Base-by-base conservation (phyloP, 2,329 filamentous ascomycete genomes). In the Raffaelea albimanens region DNA sequence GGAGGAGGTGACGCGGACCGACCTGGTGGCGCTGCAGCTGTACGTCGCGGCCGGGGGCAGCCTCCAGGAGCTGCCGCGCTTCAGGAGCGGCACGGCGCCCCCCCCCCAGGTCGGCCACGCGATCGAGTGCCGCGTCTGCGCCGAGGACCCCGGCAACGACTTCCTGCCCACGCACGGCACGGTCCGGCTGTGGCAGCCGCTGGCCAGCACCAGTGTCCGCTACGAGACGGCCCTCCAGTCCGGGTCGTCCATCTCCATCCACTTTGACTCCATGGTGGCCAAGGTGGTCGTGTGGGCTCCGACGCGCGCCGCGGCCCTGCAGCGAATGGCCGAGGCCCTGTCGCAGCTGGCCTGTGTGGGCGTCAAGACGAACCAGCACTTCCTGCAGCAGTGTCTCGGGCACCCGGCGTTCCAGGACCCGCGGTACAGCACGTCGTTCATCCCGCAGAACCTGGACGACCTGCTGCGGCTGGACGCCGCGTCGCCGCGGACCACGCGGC, bases 181-280 rank as follows among this genome's bases (percentile, higher is more conserved):
- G 1, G 59, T 84, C n/a, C n/a, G n/a, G n/a, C n/a, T n/a, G 19
- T 21, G 5, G 2, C 78, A 80, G 40, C 64, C 72, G 20, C 73
- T 84, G 0, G 55, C 38, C 22, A 5, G 16, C 38, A 5, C 38
- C 20, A 67, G 67, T 4, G 65, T 71, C 22, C 69, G 81, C 5
- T 70, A 85, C 23, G 81, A 85, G 53, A 83, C 78, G 0, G 84
- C 80, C 79, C 68, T 83, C 1, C 68, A 72, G 46, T 72, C 71
- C 1, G 80, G 80, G 5, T 70, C 72, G 2, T 70, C 67, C 3
- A 67, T 83, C 36, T 75, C 74, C 4, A 70, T 78, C 2, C 22
- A 29, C 2, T 48, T 45, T 64, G 69, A 78, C 56, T 75, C 77
- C 0, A 57, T 81, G 4, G 64, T 80, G 46, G 76, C 73, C 5